phyloP scores from a whole-genome alignment of 2,329 filamentous ascomycete genomes.

The Xylariales sp. region DNA sequence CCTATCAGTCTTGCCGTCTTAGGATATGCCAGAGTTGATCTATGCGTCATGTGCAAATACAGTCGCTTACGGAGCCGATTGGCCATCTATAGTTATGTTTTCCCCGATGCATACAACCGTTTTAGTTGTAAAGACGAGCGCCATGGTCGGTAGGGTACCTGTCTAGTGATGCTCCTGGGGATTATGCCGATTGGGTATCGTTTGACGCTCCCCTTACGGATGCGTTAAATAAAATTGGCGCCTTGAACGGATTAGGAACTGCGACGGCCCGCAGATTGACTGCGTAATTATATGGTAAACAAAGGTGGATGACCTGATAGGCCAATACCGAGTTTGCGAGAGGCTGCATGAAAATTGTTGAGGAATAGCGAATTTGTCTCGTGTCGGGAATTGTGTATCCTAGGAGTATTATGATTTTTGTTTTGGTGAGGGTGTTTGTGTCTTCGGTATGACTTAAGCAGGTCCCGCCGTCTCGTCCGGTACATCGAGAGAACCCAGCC shows the following conservation, averaged over 20 bases:
- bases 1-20: neutral
- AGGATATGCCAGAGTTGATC: constrained; percentile 2
- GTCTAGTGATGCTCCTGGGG: neutral
- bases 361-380: neutral
- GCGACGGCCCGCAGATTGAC: too few species aligned
- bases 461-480: constrained; percentile 60
- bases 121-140: neutral
- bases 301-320: neutral
- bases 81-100: neutral
- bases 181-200: constrained; percentile 5
- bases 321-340: neutral
- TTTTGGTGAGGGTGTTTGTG: neutral
- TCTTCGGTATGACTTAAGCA: constrained; percentile 45
- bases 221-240: too few species aligned
- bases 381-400: neutral
- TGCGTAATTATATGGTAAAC: too few species aligned
- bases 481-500: constrained; percentile 64
- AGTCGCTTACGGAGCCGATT: constrained; percentile 21
- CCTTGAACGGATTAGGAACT: too few species aligned
- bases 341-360: neutral
- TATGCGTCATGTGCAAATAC: neutral
- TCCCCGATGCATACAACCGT: neutral
- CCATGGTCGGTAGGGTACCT: neutral
- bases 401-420: neutral
- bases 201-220: too few species aligned